A percentile compares a stretch with the other conserved stretches of the same genome.
These are phyloP conservation scores for Dactylellina parvicollis DNA, from an alignment of 2,329 filamentous ascomycete genomes.

Conservation along the genomic window DNA sequence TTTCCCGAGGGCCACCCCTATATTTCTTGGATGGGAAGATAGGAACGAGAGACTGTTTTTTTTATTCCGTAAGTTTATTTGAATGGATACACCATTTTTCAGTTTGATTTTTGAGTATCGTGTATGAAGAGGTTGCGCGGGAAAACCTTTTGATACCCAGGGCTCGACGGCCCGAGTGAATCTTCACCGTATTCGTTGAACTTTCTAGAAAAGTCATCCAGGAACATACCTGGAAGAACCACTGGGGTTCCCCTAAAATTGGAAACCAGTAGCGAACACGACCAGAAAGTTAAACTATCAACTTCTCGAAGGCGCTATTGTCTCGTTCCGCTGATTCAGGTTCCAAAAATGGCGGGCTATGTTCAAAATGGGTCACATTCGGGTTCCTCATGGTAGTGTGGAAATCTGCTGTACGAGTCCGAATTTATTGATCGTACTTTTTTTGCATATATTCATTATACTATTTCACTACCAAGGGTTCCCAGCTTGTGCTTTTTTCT, in stretches of 20 bases:
- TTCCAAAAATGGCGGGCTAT: too few species aligned
- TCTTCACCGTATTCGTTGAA: not conserved
- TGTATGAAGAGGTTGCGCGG: too few species aligned
- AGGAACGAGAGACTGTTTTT: not conserved
- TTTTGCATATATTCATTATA: not conserved
- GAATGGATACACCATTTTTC: too few species aligned
- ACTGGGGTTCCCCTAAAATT: conserved; percentile 4
- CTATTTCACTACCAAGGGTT: not conserved
- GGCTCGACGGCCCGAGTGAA: not conserved
- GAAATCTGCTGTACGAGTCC: not conserved
- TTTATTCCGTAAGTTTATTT: not conserved
- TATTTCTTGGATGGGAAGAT: conserved; percentile 1
- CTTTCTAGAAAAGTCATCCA: not conserved
- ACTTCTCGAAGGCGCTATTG: too few species aligned
- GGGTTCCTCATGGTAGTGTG: too few species aligned
- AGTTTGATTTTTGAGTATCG: too few species aligned
- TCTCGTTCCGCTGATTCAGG: too few species aligned
- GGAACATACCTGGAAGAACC: not conserved
- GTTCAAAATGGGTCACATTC: too few species aligned
- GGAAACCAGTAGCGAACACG: conserved; percentile 3
- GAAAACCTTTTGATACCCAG: not conserved
- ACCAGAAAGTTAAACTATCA: conserved; percentile 1
- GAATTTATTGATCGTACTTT: not conserved
- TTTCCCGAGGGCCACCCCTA: not conserved
- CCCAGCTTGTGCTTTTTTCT: conserved; percentile 7